Conservation (phyloP, 108 stramenopile genomes). For the Epithemia pelagica region DNA sequence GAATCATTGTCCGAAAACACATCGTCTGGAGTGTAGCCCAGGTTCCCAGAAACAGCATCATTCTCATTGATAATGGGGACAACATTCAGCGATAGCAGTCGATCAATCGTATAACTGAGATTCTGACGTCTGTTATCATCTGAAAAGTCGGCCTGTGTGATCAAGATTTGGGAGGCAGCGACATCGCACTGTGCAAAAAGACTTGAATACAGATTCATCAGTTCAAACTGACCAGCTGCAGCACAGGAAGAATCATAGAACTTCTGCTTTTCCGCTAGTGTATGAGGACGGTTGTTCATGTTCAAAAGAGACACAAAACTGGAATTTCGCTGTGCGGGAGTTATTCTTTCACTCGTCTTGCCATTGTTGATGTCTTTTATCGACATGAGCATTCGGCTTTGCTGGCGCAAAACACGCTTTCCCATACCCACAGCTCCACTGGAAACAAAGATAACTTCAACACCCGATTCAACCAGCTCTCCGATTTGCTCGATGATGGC, state of each 20-base stretch:
- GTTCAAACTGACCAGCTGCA: constrained; percentile 96
- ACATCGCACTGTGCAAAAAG: constrained; percentile 85
- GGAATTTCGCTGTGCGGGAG: constrained; percentile 6
- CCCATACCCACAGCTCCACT: constrained; percentile 86
- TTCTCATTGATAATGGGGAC: constrained; percentile 97
- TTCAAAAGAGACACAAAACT: constrained; percentile 46
- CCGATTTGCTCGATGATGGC: constrained; percentile 87
- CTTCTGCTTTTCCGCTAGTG: constrained; percentile 62
- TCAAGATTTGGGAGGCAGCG: constrained; percentile 81
- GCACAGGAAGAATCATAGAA: constrained; percentile 91
- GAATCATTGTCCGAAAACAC: constrained; percentile 96
- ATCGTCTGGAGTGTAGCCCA: constrained; percentile 79
- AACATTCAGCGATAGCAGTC: constrained; percentile 82
- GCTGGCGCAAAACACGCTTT: constrained; percentile 64
- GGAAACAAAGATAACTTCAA: constrained; percentile 76
- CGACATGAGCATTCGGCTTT: constrained; percentile 55
- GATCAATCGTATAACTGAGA: constrained; percentile 74
- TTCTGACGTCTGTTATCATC: constrained; percentile 62
- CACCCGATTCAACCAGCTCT: constrained; percentile 61
- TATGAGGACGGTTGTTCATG: constrained; percentile 38
- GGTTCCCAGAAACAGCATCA: constrained; percentile 91
- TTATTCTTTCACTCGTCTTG: not conserved
- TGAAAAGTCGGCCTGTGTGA: constrained; percentile 86
- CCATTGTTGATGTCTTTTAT: constrained; percentile 39
- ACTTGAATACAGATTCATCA: constrained; percentile 92